phyloP scores from a whole-genome alignment of 345 rosid species.

The Salix arbutifolia region DNA sequence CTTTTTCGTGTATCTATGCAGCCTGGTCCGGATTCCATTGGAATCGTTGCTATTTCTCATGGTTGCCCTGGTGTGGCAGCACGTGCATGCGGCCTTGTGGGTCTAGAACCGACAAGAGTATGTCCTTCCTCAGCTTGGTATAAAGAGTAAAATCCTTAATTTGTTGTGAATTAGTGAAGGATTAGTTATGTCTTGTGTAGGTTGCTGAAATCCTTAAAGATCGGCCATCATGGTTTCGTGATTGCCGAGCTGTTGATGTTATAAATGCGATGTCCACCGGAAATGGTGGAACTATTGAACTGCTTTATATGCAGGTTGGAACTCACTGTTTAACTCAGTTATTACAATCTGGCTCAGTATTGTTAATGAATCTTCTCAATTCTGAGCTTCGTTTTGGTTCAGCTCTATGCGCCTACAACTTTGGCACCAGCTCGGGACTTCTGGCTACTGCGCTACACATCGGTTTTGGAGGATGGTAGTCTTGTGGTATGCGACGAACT shows the following conservation, averaged over 20 bases:
- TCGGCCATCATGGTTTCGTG: conserved; percentile 96
- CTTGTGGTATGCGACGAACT: conserved; percentile 66
- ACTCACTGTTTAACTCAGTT: background rate
- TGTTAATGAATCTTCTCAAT: background rate
- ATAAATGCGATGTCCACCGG: conserved; percentile 92
- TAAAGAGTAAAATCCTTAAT: background rate
- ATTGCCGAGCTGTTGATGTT: conserved; percentile 98
- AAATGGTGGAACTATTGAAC: conserved; percentile 96
- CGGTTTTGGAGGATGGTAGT: conserved; percentile 98
- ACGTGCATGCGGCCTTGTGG: conserved; percentile 99
- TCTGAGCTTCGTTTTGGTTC: conserved; percentile 11
- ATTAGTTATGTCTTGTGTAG: conserved; percentile 28
- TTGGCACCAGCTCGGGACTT: conserved; percentile 98
- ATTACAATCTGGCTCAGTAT: background rate
- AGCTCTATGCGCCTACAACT: conserved; percentile 99
- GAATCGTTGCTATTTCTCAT: conserved; percentile 99
- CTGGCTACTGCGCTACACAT: conserved; percentile 94
- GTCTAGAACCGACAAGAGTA: conserved; percentile 99
- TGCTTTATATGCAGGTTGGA: conserved; percentile 93
- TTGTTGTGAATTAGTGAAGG: background rate
- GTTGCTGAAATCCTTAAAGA: conserved; percentile 99
- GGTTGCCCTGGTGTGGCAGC: conserved; percentile 99
- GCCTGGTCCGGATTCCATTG: conserved; percentile 99
- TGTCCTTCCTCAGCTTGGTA: conserved; percentile 12
- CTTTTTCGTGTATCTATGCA: conserved; percentile 20